Evolutionary conservation across 2,329 filamentous ascomycete species (phyloP), one percentile per base, ranked within the genome.

Genomic region (Fusarium goolgardi): DNA sequence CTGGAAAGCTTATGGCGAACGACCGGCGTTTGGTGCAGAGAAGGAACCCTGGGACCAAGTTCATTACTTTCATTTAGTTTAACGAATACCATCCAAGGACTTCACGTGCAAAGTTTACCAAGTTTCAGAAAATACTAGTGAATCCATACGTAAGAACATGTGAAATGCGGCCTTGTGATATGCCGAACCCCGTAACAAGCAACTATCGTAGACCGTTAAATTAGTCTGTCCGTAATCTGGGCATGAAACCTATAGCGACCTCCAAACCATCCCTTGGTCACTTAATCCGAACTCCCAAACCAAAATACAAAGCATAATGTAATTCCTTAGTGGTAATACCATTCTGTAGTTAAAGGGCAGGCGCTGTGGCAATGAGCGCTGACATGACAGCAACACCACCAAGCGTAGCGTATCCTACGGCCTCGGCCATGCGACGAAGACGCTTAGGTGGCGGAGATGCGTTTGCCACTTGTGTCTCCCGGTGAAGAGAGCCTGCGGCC

Each of bases 321-420:
- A 7, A 49, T 16, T 20, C 40, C 37, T 49, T 31, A 29, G 18
- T 23, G 20, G 6, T 32, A 23, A 18, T n/a, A 13, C 3, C 27
- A 20, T 34, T 32, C 41, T 34, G 12, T 16, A 23, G 75, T 39
- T 57, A 65, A 39, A 74, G 60, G 13, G 69, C 66, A 5, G 79
- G 79, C 5, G 79, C 79, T 5, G 78, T 80, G 21, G 77, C 79
- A 51, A 81, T 80, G 35, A 81, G 63, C 5, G 78, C 79, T 25
- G 78, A 78, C 75, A 80, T 76, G 39, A 80, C 79, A n/a, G 78
- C 78, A 10, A 78, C 71, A 21, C 79, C 79, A 10, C 79, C 79
- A 5, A 81, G 66, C 7, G 79, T 76, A 13, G 76, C 78, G 37
- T 76, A 78, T 11, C 79, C 77, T 25, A 80, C 64, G 0, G 74